A percentile compares a stretch with the other conserved stretches of the same genome.
Conservation (phyloP, 2,329 filamentous ascomycete species). For the Curvularia lunata region DNA sequence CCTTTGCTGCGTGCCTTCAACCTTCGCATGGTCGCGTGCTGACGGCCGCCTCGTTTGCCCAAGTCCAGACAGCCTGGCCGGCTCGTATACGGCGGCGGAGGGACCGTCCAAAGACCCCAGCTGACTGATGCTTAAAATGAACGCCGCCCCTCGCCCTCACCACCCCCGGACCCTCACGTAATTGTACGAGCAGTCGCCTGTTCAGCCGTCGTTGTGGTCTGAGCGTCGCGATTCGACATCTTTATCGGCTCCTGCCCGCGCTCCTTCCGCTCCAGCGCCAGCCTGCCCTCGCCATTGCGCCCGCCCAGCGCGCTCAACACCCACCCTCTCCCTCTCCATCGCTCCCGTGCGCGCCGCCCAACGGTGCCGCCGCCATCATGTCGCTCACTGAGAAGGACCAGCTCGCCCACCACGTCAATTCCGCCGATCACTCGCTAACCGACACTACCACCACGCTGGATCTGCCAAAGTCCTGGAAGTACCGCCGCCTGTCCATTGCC, state of each 20-base stretch:
- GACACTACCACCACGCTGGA: constrained; percentile 42
- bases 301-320: not conserved
- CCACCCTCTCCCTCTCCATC: not conserved
- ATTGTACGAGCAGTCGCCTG: constrained; percentile 25
- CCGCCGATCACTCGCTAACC: constrained; percentile 40
- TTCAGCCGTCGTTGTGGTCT: constrained; percentile 18
- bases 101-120: constrained; percentile 29
- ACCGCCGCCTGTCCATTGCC: constrained; percentile 52
- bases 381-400: constrained; percentile 35
- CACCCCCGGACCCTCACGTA: constrained; percentile 21
- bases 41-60: constrained; percentile 22
- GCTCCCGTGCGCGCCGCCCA: not conserved
- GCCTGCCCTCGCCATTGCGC: not conserved
- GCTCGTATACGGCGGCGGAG: constrained; percentile 22
- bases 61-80: constrained; percentile 14
- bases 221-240: constrained; percentile 18
- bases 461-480: constrained; percentile 56
- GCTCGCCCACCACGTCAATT: constrained; percentile 33
- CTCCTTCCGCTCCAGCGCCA: not conserved
- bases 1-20: not conserved
- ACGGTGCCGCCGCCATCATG: constrained; percentile 27
- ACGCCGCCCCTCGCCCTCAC: constrained; percentile 28
- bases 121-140: constrained; percentile 38
- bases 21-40: constrained; percentile 38
- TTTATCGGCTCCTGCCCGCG: constrained; percentile 16